Base-by-base conservation (phyloP, 495 filamentous ascomycete species). In the Apiosordaria backusii region DNA sequence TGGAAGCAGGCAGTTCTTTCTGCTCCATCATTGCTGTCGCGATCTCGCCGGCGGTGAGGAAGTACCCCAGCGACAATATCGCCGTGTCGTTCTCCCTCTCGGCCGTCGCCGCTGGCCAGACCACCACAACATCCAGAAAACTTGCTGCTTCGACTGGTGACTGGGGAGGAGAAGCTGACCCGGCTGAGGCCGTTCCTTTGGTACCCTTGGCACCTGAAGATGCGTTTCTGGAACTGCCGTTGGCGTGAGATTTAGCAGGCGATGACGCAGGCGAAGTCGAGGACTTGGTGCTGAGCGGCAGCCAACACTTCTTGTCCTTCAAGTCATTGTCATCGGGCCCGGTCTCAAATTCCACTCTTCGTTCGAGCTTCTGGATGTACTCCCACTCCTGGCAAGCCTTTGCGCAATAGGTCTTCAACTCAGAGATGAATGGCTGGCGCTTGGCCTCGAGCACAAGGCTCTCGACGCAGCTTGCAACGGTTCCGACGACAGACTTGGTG, bases 291-390 rank as follows among this genome's bases (percentile, higher is more conserved):
- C 15, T 40, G 18, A 61, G 27, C 23, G 63, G 63, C 23, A 58
- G 57, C 63, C 63, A 65, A 45, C 3, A 18, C 35, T 45, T 45
- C 35, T 45, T 45, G 19, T 24, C 18, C 2, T n/a, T 23, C 25
- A 24, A 25, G 15, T 65, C 26, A 9, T 45, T 9, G 7, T 65
- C 63, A 3, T 65, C 26, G 23, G 35, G n/a, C 2, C 29, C 54
- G 3, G 24, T 27, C 16, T 62, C 54, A 24, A 40, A 6, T 10
- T 52, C 55, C 3, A 67, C 45, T n/a, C 40, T 23, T 21, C n/a
- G 29, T 19, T 67, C 65, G 29, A 67, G 65, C 13, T 9, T 23
- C n/a, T 67, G 65, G 25, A 67, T 58, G 35, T 29, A 67, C 5
- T 18, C 25, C 65, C 60, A 67, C 9, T 59, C 29, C 29, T 63